Percentiles rank a stretch among this genome's conserved stretches.
phyloP scores from a whole-genome alignment of 129 eudicot species.

The Lactuca saligna region DNA sequence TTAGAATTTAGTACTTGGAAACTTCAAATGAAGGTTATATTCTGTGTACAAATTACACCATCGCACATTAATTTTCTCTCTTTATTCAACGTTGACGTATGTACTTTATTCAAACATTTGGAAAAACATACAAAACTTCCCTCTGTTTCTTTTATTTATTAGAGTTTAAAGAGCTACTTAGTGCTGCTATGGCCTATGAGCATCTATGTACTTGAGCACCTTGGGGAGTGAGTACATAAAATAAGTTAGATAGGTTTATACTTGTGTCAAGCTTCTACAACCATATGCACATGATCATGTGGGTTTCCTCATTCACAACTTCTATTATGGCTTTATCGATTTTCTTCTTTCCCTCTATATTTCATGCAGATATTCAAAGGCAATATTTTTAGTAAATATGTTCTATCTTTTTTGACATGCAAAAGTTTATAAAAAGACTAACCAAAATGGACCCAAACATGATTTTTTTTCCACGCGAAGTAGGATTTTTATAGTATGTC shows the following conservation, averaged over 20 bases:
- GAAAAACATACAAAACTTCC: background rate
- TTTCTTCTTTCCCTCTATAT: constrained; percentile 28
- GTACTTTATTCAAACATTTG: background rate
- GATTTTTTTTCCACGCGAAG: too few relatives aligned
- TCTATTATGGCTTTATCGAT: constrained; percentile 16
- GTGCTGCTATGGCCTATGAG: background rate
- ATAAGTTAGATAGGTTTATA: constrained; percentile 18
- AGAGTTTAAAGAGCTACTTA: constrained; percentile 7
- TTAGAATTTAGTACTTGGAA: too few relatives aligned
- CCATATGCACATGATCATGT: constrained; percentile 13
- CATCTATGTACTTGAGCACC: constrained; percentile 16
- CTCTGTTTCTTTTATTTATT: background rate
- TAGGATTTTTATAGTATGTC: background rate
- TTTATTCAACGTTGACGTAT: background rate
- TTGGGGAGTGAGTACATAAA: constrained; percentile 9
- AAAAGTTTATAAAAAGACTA: too few relatives aligned
- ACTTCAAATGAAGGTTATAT: too few relatives aligned
- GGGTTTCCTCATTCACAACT: constrained; percentile 32
- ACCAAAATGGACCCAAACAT: too few relatives aligned
- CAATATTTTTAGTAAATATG: too few relatives aligned
- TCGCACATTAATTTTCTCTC: too few relatives aligned
- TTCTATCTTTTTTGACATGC: too few relatives aligned
- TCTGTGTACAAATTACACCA: constrained; percentile 17
- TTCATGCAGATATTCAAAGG: background rate
- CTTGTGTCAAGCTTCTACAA: constrained; percentile 28